Evolutionary conservation across 441 rosid genomes (phyloP), one percentile per base, ranked within the genome.

Genomic region (Melastoma candidum): DNA sequence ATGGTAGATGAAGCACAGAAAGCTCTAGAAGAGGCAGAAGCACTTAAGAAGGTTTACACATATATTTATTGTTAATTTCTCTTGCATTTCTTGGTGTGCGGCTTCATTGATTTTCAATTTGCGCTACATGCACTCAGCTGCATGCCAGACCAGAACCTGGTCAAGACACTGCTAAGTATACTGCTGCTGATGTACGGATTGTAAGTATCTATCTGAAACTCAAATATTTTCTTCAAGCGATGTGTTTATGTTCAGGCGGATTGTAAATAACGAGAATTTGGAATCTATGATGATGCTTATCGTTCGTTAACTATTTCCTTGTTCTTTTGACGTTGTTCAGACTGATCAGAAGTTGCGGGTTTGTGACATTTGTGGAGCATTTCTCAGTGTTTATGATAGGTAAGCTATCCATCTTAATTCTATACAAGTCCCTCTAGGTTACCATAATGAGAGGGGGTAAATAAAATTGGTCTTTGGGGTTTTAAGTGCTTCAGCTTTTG

Each of bases 1-100:
- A 86, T 93, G 98, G 86, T 93, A 63, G 98, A 93, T 60, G 98
- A 93, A 69, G 98, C 98, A 39, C 98, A 93, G 64, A 93, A 89
- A 69, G 95, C 90, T 48, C 63, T 93, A 71, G 98, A 93, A 81
- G 97, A 93, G 71, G 98, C 98, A 66, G 98, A 89, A 77, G 96
- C 97, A 56, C 95, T 93, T 46, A 93, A 86, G 77, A 93, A 93
- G 98, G 98, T 92, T 63, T 56, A 3, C 53, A 24, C 5, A 13
- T 49, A 22, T 41, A 24, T 48, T 52, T 22, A 44, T 10, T 46
- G 26, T 26, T 11, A 39, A 11, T 26, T 29, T 11, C 12, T 56
- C 27, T n/a, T 25, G 11, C 43, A 24, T 12, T 44, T 48, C 0
- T 44, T n/a, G 44, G 44, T 46, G 29, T 47, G 32, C 11, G 32